Evolutionary conservation across 495 filamentous ascomycete genomes (phyloP).

Genomic region (Lasiosphaeria ovina): DNA sequence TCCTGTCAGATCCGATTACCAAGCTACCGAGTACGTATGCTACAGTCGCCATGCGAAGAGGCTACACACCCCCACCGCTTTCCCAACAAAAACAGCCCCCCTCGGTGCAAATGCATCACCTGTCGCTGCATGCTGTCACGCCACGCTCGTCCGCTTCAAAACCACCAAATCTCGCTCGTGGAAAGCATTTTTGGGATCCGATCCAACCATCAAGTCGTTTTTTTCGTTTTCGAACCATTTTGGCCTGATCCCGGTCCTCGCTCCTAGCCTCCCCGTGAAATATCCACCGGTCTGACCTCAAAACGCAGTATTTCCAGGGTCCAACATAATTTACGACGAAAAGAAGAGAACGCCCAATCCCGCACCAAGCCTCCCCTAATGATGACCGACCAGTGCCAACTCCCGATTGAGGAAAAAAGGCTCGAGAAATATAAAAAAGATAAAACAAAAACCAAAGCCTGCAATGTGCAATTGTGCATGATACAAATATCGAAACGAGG

Average conservation of each 20-base stretch:
- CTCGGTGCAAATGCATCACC: neutral
- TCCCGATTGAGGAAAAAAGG: neutral
- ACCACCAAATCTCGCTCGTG: neutral
- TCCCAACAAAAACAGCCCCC: neutral
- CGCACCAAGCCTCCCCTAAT: conserved; percentile 1
- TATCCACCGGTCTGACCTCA: neutral
- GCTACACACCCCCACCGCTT: no score
- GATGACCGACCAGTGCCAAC: neutral
- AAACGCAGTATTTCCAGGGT: conserved; percentile 2
- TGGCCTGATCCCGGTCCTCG: neutral
- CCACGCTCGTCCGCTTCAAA: neutral
- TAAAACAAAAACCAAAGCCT: conserved; percentile 3
- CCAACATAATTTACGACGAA: neutral
- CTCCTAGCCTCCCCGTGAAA: neutral
- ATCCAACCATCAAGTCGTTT: conserved; percentile 1
- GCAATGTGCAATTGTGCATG: conserved; percentile 8
- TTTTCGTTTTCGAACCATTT: neutral
- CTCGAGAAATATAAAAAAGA: neutral
- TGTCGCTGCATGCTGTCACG: neutral
- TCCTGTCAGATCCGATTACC: no score
- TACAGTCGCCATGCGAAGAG: no score
- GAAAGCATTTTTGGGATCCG: neutral
- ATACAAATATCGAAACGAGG: conserved; percentile 8
- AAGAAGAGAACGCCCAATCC: neutral
- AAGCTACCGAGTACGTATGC: no score